A percentile compares a stretch with the other conserved stretches of the same genome.
Conservation (phyloP, 371 early-diverging fungal species). For the Actinomucor elegans region DNA sequence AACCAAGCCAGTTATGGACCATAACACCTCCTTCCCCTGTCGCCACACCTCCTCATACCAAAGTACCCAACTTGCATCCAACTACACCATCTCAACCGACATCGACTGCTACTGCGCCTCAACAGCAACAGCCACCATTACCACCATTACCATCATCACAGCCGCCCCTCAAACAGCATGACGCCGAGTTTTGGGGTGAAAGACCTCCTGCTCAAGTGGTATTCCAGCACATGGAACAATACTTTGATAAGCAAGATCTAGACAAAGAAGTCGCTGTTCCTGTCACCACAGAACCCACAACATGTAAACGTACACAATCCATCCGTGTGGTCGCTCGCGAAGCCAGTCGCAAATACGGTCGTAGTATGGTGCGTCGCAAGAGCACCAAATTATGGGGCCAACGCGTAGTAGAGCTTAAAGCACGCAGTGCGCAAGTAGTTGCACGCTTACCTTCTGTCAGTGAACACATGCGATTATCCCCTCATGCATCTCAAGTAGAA, state of each 20-base stretch:
- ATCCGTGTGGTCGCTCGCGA: slow-evolving; percentile 53
- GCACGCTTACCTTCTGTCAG: slow-evolving; percentile 15
- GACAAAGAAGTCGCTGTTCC: slow-evolving; percentile 64
- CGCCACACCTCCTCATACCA: not conserved
- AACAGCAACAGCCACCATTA: too few relatives aligned
- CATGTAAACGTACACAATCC: slow-evolving; percentile 34
- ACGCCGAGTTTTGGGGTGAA: slow-evolving; percentile 58
- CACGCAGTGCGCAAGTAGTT: slow-evolving; percentile 7
- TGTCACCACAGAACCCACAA: not conserved
- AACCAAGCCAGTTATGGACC: slow-evolving; percentile 1
- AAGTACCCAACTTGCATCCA: too few relatives aligned
- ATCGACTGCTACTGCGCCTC: too few relatives aligned
- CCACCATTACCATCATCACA: slow-evolving; percentile 3
- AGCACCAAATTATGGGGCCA: slow-evolving; percentile 59
- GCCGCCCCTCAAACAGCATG: not conserved
- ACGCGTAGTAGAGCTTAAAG: slow-evolving; percentile 39
- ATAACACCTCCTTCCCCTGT: slow-evolving; percentile 1
- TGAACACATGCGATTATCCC: slow-evolving; percentile 13
- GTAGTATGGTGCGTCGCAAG: slow-evolving; percentile 38
- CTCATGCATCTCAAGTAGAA: slow-evolving; percentile 20
- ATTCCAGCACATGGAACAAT: slow-evolving; percentile 69
- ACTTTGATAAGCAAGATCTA: slow-evolving; percentile 77
- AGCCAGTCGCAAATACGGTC: slow-evolving; percentile 31
- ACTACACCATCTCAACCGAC: too few relatives aligned
- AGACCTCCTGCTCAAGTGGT: slow-evolving; percentile 78